A percentile compares a stretch with the other conserved stretches of the same genome.
phyloP scores from a whole-genome alignment of 1,139 yeast genomes.

The Candida sanyaensis region DNA sequence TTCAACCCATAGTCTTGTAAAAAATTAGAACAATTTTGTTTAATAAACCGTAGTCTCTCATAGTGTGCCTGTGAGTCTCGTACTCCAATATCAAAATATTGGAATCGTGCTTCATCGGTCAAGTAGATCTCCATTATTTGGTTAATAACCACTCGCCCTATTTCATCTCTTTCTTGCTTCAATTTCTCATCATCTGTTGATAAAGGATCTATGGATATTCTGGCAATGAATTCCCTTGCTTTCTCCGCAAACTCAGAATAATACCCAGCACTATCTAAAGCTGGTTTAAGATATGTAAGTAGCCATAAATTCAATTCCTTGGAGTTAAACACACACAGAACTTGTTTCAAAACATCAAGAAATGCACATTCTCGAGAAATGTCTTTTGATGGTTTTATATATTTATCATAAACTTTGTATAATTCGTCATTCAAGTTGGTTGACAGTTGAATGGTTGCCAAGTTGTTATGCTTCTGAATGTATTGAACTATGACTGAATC shows the following conservation, averaged over 20 bases:
- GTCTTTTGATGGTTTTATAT: conserved; percentile 33
- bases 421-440: conserved; percentile 53
- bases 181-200: conserved; percentile 30
- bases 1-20: conserved; percentile 42
- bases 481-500: conserved; percentile 23
- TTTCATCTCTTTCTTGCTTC: conserved; percentile 20
- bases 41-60: conserved; percentile 53
- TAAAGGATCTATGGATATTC: conserved; percentile 27
- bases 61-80: conserved; percentile 33
- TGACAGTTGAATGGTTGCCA: conserved; percentile 31
- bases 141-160: conserved; percentile 29
- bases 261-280: conserved; percentile 63
- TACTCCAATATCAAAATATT: conserved; percentile 24
- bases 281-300: conserved; percentile 50
- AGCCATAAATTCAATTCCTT: conserved; percentile 54
- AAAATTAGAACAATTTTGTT: conserved; percentile 41
- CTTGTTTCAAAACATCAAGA: conserved; percentile 43
- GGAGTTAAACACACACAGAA: conserved; percentile 39
- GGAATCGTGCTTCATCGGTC: conserved; percentile 16
- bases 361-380: conserved; percentile 45
- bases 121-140: conserved; percentile 33
- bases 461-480: conserved; percentile 42
- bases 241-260: conserved; percentile 41
- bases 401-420: conserved; percentile 40
- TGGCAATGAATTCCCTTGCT: conserved; percentile 42